Percentiles rank a stretch among this genome's conserved stretches.
phyloP scores from a whole-genome alignment of 768 basidiomycete species.

The Ephemerocybe angulata region DNA sequence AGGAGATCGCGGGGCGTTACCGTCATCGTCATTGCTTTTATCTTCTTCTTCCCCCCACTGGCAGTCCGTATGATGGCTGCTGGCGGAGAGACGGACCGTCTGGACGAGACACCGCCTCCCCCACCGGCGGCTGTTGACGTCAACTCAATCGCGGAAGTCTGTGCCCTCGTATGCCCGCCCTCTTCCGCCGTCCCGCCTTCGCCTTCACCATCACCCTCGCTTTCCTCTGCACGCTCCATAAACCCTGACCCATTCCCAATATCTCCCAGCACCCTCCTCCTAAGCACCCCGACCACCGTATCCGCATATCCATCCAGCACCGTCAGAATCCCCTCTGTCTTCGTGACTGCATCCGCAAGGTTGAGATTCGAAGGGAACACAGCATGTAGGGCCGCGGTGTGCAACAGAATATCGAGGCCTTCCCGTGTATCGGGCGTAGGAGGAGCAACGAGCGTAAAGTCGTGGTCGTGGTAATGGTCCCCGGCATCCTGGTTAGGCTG shows the following conservation, averaged over 20 bases:
- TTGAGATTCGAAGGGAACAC: not conserved
- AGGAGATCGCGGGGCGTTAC: constrained; percentile 62
- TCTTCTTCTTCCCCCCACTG: constrained; percentile 20
- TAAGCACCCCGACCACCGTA: constrained; percentile 4
- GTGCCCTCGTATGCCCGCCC: not conserved
- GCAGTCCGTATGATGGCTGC: not conserved
- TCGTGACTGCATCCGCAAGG: not conserved
- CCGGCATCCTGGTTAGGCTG: too few relatives aligned
- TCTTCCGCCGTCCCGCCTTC: constrained; percentile 19
- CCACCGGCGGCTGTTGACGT: not conserved
- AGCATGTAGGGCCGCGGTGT: not conserved
- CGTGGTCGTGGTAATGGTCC: not conserved
- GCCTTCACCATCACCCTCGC: not conserved
- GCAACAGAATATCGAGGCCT: not conserved
- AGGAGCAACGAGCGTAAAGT: not conserved
- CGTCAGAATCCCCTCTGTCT: not conserved
- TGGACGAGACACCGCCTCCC: not conserved
- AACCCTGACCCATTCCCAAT: not conserved
- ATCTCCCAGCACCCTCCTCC: constrained; percentile 1
- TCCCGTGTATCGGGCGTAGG: not conserved
- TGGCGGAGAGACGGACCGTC: not conserved
- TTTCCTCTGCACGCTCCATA: too few relatives aligned
- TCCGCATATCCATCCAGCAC: constrained; percentile 1
- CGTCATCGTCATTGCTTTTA: constrained; percentile 19
- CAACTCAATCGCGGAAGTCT: not conserved